Conservation (phyloP, 208 protist species). For the Trypanosoma caninum region DNA sequence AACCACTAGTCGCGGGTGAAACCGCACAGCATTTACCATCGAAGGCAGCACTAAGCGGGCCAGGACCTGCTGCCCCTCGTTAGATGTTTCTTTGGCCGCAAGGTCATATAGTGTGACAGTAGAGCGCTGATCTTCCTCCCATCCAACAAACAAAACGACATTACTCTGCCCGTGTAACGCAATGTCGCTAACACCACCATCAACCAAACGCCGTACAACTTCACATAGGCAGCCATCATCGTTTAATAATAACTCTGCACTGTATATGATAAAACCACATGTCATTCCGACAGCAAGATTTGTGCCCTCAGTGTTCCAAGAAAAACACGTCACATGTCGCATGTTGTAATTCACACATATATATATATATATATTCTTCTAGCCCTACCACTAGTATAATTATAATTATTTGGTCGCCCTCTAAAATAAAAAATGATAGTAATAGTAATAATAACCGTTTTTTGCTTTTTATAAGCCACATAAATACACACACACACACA, state of each 20-base stretch:
- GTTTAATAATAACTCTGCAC: slow-evolving; percentile 40
- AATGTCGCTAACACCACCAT: slow-evolving; percentile 56
- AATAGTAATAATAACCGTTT: no score
- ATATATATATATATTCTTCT: neutral
- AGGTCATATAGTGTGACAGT: slow-evolving; percentile 20
- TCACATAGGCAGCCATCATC: slow-evolving; percentile 33
- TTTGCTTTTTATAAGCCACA: no score
- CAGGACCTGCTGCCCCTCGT: neutral
- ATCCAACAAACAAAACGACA: slow-evolving; percentile 42
- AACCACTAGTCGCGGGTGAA: slow-evolving; percentile 41
- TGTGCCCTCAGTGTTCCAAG: slow-evolving; percentile 55
- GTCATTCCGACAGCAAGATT: slow-evolving; percentile 57
- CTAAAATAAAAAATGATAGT: neutral
- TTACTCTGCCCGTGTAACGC: slow-evolving; percentile 61
- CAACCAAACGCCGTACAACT: slow-evolving; percentile 40
- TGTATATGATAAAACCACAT: slow-evolving; percentile 67
- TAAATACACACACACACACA: no score
- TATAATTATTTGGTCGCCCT: no score
- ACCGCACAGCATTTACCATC: slow-evolving; percentile 10
- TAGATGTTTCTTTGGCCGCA: neutral
- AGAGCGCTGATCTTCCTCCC: slow-evolving; percentile 13
- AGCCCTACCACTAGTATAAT: no score
- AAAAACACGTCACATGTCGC: slow-evolving; percentile 44
- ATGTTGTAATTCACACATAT: neutral
- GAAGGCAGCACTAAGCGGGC: slow-evolving; percentile 8